A percentile compares a stretch with the other conserved stretches of the same genome.
Conservation (phyloP, 306 rosid genomes). For the Acacia confusa region DNA sequence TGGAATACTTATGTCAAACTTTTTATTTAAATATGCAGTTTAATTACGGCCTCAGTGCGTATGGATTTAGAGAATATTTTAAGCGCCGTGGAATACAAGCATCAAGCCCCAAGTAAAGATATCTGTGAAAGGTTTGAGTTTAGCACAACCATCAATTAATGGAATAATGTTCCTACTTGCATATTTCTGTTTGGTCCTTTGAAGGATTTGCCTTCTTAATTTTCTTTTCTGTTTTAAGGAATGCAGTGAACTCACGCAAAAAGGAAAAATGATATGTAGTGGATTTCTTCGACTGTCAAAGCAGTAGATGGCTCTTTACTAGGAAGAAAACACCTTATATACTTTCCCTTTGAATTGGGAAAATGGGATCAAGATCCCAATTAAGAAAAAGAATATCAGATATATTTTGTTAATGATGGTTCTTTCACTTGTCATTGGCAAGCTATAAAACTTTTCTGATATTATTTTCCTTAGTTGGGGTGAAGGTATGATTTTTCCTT, state of each 20-base stretch:
- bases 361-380: too few species aligned
- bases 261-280: not conserved
- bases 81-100: slow-evolving; percentile 66
- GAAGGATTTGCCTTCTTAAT: not conserved
- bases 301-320: not conserved
- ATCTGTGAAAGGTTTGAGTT: slow-evolving; percentile 3
- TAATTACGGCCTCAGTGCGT: slow-evolving; percentile 67
- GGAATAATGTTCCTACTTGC: not conserved
- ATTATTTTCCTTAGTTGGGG: too few species aligned
- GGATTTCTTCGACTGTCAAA: not conserved
- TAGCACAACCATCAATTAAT: not conserved
- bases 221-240: not conserved
- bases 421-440: too few species aligned
- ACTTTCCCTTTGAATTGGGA: not conserved
- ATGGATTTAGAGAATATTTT: slow-evolving; percentile 94
- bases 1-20: not conserved
- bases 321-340: not conserved
- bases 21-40: slow-evolving; percentile 56
- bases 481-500: not conserved
- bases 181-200: not conserved
- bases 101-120: slow-evolving; percentile 45
- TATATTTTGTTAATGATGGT: too few species aligned
- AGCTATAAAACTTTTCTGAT: too few species aligned
- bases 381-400: too few species aligned
- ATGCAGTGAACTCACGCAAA: not conserved